A percentile compares a stretch with the other conserved stretches of the same genome.
These are phyloP conservation scores for Rosa multiflora DNA, from an alignment of 306 rosid species.

Conservation along the genomic window DNA sequence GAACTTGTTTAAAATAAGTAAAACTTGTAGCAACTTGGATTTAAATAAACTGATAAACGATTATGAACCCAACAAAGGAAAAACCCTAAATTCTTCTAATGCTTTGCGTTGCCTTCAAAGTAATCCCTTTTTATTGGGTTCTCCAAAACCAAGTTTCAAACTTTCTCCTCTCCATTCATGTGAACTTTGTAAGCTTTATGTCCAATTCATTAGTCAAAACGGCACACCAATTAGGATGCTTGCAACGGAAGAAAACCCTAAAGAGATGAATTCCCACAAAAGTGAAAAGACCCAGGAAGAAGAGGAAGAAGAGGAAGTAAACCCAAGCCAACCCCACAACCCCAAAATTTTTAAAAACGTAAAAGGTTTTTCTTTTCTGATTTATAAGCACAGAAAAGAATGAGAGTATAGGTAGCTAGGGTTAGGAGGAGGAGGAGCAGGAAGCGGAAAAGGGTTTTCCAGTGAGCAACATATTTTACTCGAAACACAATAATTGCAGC, in stretches of 20 bases:
- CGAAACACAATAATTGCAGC: slow-evolving; percentile 68
- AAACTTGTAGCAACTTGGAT: background rate
- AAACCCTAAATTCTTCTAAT: background rate
- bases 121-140: slow-evolving; percentile 19
- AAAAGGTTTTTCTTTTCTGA: background rate
- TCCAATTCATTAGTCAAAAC: background rate
- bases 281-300: slow-evolving; percentile 7
- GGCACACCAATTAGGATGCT: slow-evolving; percentile 24
- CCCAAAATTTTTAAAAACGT: background rate
- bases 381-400: background rate
- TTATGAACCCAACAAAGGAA: background rate
- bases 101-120: slow-evolving; percentile 22
- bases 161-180: slow-evolving; percentile 9
- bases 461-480: slow-evolving; percentile 41
- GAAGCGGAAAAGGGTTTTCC: slow-evolving; percentile 29
- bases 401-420: background rate
- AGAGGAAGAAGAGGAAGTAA: slow-evolving; percentile 14
- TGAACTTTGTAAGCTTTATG: slow-evolving; percentile 14
- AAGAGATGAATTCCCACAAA: slow-evolving; percentile 26
- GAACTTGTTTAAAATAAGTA: background rate
- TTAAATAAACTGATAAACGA: background rate
- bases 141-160: slow-evolving; percentile 11
- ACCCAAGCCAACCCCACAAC: background rate
- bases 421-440: background rate
- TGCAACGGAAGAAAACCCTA: slow-evolving; percentile 37